phyloP scores from a whole-genome alignment of 176 grass and related monocot species.

The Rhipidocladum racemiflorum region DNA sequence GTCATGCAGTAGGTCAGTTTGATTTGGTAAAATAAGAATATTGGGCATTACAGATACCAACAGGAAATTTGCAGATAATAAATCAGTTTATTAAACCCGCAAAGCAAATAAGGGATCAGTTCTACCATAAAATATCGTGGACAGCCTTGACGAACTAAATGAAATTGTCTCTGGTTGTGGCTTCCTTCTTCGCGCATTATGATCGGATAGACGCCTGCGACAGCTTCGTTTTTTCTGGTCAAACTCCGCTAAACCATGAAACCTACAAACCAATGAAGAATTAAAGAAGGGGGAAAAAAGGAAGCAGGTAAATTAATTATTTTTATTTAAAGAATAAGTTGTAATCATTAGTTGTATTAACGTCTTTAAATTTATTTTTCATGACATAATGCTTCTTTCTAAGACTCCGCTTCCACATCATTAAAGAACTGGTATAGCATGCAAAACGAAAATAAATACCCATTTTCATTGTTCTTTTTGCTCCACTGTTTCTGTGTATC shows the following conservation, averaged over 20 bases:
- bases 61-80: not conserved
- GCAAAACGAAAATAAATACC: not conserved
- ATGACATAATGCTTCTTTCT: not conserved
- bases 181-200: slow-evolving; percentile 88
- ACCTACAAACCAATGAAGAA: slow-evolving; percentile 41
- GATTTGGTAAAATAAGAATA: not conserved
- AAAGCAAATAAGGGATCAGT: slow-evolving; percentile 16
- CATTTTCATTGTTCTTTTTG: not conserved
- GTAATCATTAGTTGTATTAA: not conserved
- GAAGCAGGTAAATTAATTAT: not conserved
- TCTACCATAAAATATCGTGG: slow-evolving; percentile 72
- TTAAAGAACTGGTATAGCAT: not conserved
- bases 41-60: not conserved
- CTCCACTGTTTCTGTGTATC: not conserved
- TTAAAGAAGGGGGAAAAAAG: not conserved
- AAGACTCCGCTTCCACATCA: not conserved
- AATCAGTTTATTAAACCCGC: not conserved
- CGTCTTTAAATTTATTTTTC: not conserved
- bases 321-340: not conserved
- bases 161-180: slow-evolving; percentile 66
- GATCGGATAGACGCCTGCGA: slow-evolving; percentile 76
- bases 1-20: not conserved
- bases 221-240: slow-evolving; percentile 95
- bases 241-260: slow-evolving; percentile 83
- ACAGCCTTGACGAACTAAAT: slow-evolving; percentile 60